Base-by-base conservation (phyloP, 225 moss, liverwort and hornwort species). In the Straminergon stramineum region DNA sequence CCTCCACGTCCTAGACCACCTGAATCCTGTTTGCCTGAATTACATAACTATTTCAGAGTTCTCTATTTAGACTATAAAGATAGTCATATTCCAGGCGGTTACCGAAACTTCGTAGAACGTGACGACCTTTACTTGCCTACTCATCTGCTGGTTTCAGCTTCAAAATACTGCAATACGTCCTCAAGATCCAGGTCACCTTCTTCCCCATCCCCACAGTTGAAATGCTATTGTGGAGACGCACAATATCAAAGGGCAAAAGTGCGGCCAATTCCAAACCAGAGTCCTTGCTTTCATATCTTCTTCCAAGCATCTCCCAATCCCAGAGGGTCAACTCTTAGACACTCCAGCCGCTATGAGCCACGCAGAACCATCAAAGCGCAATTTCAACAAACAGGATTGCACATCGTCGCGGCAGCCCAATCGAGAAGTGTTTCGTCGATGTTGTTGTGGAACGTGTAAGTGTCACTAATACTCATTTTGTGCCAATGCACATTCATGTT, bases 101-200 rank as follows among this genome's bases (percentile, higher is more conserved):
- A 78, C 45, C 68, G 41, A 86, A 86, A 84, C 67, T 39, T 82
- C 81, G 81, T 85, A 75, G 89, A 93, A 30, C 76, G 87, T 76
- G 82, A 88, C 66, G 87, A 91, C 90, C 87, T 90, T 80, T 61
- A 91, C 64, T 79, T 91, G 43, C 90, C 92, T 70, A 82, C 78
- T 35, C 89, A 76, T 86, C 83, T 55, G 37, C 30, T 77, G 55
- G 62, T 55, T 68, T 86, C 86, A 82, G 77, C 45, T 78, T 89
- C 91, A 55, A 86, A 77, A 37, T 63, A 86, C 69, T 70, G 86
- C 86, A 89, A 83, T 43, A 37, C 30, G 77, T 86, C 86, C 83
- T 83, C 89, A 60, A 91, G 62, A 81, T 81, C 31, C 81, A 43
- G 61, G 61, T 43, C 43, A 15, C 9, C 31, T 62, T 30, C 62